Conservation (phyloP, 2,329 filamentous ascomycete species). For the Aspergillus fructus region DNA sequence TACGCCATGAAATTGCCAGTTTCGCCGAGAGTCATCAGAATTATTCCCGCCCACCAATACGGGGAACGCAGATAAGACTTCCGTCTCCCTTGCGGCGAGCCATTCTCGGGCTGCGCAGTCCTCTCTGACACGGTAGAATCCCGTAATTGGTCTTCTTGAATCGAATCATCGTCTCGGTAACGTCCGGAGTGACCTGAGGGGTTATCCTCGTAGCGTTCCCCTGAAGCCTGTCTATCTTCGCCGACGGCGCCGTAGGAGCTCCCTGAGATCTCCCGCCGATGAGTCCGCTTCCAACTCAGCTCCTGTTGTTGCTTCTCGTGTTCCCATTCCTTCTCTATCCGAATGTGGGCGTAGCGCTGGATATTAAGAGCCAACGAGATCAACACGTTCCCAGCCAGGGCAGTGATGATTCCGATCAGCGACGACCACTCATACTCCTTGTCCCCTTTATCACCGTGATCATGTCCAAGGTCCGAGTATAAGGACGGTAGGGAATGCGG, state of each 20-base stretch:
- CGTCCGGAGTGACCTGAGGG: constrained; percentile 19
- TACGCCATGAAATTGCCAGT: constrained; percentile 96
- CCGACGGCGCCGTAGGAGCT: constrained; percentile 47
- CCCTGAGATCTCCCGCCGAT: constrained; percentile 15
- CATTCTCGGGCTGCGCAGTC: constrained; percentile 39
- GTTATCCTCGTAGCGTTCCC: constrained; percentile 18
- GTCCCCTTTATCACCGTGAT: constrained; percentile 22
- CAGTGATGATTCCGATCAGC: constrained; percentile 89
- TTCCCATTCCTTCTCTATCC: constrained; percentile 69
- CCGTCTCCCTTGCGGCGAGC: constrained; percentile 45
- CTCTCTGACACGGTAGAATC: constrained; percentile 41
- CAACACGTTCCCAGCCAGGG: constrained; percentile 87
- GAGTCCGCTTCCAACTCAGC: constrained; percentile 52
- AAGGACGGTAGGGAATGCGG: constrained; percentile 18
- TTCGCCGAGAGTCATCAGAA: constrained; percentile 90
- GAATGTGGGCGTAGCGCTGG: constrained; percentile 91
- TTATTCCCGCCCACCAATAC: constrained; percentile 94
- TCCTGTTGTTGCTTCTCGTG: constrained; percentile 57
- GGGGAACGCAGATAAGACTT: constrained; percentile 83
- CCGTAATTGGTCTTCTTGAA: constrained; percentile 35
- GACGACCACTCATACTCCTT: constrained; percentile 69
- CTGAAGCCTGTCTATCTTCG: constrained; percentile 14
- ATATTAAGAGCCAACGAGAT: constrained; percentile 96
- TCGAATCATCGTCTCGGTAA: constrained; percentile 38
- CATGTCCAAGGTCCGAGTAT: constrained; percentile 16